Evolutionary conservation across 2,329 filamentous ascomycete species (phyloP).

Genomic region (Pestalotiopsis sp.): DNA sequence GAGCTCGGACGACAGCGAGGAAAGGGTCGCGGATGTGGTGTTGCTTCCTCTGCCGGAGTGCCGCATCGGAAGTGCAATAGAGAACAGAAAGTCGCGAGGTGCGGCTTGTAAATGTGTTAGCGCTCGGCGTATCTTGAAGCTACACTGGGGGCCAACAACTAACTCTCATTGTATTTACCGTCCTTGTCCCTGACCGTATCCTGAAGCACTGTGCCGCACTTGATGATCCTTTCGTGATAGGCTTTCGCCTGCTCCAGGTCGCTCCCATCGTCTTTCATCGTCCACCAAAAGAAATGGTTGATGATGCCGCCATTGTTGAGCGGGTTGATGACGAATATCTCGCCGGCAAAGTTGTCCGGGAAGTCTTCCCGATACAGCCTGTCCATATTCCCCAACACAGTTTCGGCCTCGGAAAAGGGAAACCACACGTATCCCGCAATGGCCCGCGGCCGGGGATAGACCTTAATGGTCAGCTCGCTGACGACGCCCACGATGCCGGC

Average conservation of each 20-base stretch:
- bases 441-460: constrained; percentile 12
- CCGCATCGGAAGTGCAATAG: background rate
- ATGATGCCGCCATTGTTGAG: constrained; percentile 10
- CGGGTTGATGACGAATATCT: constrained; percentile 13
- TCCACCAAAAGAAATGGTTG: constrained; percentile 16
- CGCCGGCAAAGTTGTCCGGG: constrained; percentile 10
- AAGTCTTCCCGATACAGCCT: constrained; percentile 9
- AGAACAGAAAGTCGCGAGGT: constrained; percentile 13
- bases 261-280: constrained; percentile 10
- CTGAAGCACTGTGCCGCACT: constrained; percentile 8
- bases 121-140: background rate
- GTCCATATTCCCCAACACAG: constrained; percentile 11
- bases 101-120: background rate
- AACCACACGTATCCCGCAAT: constrained; percentile 12
- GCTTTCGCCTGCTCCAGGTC: constrained; percentile 7
- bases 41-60: background rate
- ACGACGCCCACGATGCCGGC: constrained; percentile 15
- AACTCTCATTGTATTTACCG: constrained; percentile 8
- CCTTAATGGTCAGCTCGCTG: constrained; percentile 13
- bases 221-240: constrained; percentile 8
- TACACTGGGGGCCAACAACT: background rate
- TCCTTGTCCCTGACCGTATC: constrained; percentile 9
- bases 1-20: constrained; percentile 9
- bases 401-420: constrained; percentile 7
- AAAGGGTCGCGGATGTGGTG: background rate